Conservation (phyloP, 2,329 filamentous ascomycete genomes). For the Coleophoma cylindrospora region DNA sequence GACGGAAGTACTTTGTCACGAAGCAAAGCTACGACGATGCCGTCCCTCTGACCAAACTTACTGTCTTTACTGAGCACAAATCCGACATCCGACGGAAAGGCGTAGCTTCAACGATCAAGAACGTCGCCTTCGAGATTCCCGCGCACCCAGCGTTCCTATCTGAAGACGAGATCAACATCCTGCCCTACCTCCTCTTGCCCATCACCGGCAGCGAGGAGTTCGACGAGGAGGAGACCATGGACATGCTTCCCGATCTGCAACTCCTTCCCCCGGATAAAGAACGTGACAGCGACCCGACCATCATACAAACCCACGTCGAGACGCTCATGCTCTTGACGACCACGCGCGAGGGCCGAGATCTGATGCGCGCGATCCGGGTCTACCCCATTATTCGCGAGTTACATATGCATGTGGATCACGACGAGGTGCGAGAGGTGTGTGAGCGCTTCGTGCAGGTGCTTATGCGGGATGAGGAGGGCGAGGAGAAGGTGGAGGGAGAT, state of each 20-base stretch:
- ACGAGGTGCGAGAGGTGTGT: slow-evolving; percentile 76
- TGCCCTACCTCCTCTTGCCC: slow-evolving; percentile 85
- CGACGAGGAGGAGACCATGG: slow-evolving; percentile 76
- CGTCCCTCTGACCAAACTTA: slow-evolving; percentile 86
- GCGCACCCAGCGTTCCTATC: slow-evolving; percentile 68
- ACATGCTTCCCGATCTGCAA: slow-evolving; percentile 87
- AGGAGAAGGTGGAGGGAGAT: slow-evolving; percentile 19
- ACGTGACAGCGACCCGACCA: slow-evolving; percentile 70
- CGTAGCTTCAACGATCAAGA: slow-evolving; percentile 96
- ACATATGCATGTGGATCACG: slow-evolving; percentile 72
- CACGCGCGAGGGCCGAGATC: slow-evolving; percentile 68
- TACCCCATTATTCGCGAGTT: slow-evolving; percentile 88
- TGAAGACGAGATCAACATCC: slow-evolving; percentile 69
- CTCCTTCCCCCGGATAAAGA: slow-evolving; percentile 85
- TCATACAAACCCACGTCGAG: slow-evolving; percentile 84
- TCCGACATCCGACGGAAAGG: slow-evolving; percentile 81
- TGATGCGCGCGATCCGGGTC: slow-evolving; percentile 70
- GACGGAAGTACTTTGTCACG: slow-evolving; percentile 69
- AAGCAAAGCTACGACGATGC: slow-evolving; percentile 73
- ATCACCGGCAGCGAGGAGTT: slow-evolving; percentile 88
- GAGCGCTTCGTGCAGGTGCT: slow-evolving; percentile 77
- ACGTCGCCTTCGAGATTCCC: slow-evolving; percentile 76
- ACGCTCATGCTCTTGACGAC: slow-evolving; percentile 80
- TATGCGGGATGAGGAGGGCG: slow-evolving; percentile 27
- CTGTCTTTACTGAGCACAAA: slow-evolving; percentile 88